Percentiles rank a stretch among this genome's conserved stretches.
phyloP scores from a whole-genome alignment of 2,329 filamentous ascomycete genomes.

The Aureobasidium leucospermi region DNA sequence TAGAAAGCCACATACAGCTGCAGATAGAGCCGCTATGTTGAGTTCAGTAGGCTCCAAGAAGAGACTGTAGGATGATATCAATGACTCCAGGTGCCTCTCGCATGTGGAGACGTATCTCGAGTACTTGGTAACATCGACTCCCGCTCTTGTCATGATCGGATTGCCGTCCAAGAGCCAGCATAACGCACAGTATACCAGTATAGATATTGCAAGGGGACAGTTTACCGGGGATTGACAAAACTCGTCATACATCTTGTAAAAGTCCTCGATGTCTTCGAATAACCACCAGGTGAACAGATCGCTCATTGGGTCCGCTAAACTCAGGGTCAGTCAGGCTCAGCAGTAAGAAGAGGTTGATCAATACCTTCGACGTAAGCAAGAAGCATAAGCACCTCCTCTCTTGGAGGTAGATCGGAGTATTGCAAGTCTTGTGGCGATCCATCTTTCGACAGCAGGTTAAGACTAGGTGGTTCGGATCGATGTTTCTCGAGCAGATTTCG shows the following conservation, averaged over 20 bases:
- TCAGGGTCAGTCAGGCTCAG: background rate
- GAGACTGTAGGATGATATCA: background rate
- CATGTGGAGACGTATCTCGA: background rate
- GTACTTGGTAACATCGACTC: background rate
- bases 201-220: conserved; percentile 12
- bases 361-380: conserved; percentile 1
- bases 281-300: conserved; percentile 10
- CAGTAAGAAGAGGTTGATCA: background rate
- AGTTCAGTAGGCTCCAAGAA: background rate
- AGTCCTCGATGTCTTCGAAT: conserved; percentile 3
- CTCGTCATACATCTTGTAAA: background rate
- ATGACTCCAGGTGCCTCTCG: background rate
- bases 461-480: background rate
- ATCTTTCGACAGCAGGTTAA: background rate
- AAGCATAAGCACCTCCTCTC: background rate
- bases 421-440: background rate
- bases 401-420: background rate
- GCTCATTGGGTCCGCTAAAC: background rate
- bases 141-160: background rate
- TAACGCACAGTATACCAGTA: conserved; percentile 15
- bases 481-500: background rate
- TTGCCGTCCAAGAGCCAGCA: conserved; percentile 11
- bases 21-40: conserved; percentile 8
- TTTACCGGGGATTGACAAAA: conserved; percentile 15
- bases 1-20: background rate